phyloP scores from a whole-genome alignment of 768 basidiomycete genomes.

The Auricularia sp. region DNA sequence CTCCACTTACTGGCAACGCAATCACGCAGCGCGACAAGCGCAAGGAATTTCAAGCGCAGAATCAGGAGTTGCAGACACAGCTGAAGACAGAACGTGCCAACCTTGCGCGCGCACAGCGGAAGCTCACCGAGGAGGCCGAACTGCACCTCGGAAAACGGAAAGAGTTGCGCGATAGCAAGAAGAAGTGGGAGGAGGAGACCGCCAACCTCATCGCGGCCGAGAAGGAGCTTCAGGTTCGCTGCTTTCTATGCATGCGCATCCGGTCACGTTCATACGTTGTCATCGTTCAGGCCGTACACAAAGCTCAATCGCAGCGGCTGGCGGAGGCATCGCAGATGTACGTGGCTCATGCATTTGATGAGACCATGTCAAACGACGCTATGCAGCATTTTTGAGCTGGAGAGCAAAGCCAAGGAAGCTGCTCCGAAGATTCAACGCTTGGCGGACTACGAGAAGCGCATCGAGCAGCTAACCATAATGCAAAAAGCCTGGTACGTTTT shows the following conservation, averaged over 20 bases:
- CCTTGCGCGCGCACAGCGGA: slow-evolving; percentile 60
- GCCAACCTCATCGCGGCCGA: slow-evolving; percentile 57
- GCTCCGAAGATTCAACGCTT: slow-evolving; percentile 74
- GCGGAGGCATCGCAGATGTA: slow-evolving; percentile 23
- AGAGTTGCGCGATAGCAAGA: slow-evolving; percentile 70
- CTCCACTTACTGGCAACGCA: no score
- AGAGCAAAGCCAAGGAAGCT: slow-evolving; percentile 67
- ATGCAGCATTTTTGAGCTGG: slow-evolving; percentile 58
- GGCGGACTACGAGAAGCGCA: slow-evolving; percentile 77
- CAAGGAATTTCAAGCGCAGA: slow-evolving; percentile 62
- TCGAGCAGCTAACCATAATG: slow-evolving; percentile 68
- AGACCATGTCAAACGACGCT: slow-evolving; percentile 54
- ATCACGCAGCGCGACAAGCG: slow-evolving; percentile 62
- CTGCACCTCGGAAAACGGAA: slow-evolving; percentile 70
- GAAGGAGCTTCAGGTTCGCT: slow-evolving; percentile 52
- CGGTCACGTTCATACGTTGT: background rate
- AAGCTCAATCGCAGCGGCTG: slow-evolving; percentile 21
- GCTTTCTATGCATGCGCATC: no score
- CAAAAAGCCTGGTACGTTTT: slow-evolving; percentile 64
- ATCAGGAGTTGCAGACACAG: slow-evolving; percentile 55
- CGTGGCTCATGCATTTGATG: slow-evolving; percentile 31
- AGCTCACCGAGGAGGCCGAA: slow-evolving; percentile 75
- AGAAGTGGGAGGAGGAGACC: slow-evolving; percentile 61
- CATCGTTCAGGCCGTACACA: slow-evolving; percentile 8
- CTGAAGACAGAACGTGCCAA: slow-evolving; percentile 65